Evolutionary conservation across 257 asterid species (phyloP), one percentile per base, ranked within the genome.

Genomic region (Primulina tabacum): DNA sequence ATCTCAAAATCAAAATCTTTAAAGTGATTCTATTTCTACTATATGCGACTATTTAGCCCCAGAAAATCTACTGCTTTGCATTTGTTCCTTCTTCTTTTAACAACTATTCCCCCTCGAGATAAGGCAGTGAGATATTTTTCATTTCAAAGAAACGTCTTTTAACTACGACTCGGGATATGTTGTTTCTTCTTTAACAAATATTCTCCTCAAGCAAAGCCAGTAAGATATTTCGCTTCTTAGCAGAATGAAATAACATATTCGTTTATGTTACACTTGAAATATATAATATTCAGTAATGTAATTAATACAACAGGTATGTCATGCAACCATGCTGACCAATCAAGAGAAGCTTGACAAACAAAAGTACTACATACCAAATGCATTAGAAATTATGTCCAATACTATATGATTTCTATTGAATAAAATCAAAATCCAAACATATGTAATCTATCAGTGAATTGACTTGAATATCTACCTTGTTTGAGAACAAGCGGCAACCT

Each of bases 401-500:
- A 60, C 21, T 53, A 26, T 67, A 60, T 32, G 29, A 0, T 58
- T 68, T 40, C 34, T 11, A 16, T 20, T 55, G 56, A 60, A 67
- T 62, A 56, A 30, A 58, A 30, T 28, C 24, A 12, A 53, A 53
- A 21, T 58, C 26, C 40, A 63, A 12, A 8, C 26, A 63, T 20
- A 34, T 57, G 17, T 63, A 62, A 32, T 32, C 35, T 29, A 35
- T 16, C 66, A 50, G 5, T 61, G 64, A 18, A 65, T 76, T 38
- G 70, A 74, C 56, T 28, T 38, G 28, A 38, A 26, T 58, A 14
- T 40, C 60, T 78, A 90, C 98, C 98, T 83, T 88, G 78, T 80
- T 79, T 85, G 57, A 93, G 87, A 70, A 92, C 87, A 86, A 93
- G 86, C 17, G 97, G 98, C 71, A 90, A 75, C 78, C 90, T 93